Evolutionary conservation across 148 eudicot genomes (phyloP), one percentile per base, ranked within the genome.

Genomic region (Talinum fruticosum): DNA sequence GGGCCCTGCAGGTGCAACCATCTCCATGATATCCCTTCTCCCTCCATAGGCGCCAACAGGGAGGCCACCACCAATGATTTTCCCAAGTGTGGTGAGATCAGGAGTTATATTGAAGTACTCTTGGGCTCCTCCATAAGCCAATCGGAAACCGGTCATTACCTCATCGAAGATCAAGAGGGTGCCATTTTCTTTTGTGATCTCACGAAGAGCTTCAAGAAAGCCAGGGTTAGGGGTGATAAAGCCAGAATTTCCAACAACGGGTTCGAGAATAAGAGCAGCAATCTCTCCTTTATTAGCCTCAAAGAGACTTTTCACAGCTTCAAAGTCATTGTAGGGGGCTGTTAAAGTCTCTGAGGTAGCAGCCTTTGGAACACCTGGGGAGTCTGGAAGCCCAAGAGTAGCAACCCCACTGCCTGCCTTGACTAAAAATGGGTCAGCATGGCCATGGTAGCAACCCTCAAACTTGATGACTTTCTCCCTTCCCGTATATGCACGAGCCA

Each of bases 371-470:
- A 96, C 99, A 35, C 98, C 99, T 2, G 95, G 98, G 18, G 98
- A 93, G 86, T 93, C 99, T 0, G 98, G 99, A 78, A 96, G 92
- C 7, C 99, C 98, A 7, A 96, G 87, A 44, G 97, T 96, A 41
- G 97, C 99, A 13, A 96, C 99, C n/a, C 98, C 99, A 77, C 97
- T 93, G 19, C 97, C 97, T 6, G 74, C 98, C 72, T 93, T 93
- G 29, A 96, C 99, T 32, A 93, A 90, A 79, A 93, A 96, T 23
- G 98, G 90, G 77, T 93, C 99, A 14, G 98, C 98, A 47, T 96
- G 99, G 75, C 99, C 97, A 41, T 96, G 99, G 85, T 96, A 96
- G 85, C 99, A 96, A 35, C 99, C 99, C 86, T 93, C 99, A 8
- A 96, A 96, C 75, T 96, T 96, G 76, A 96, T 86, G 45, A 96